These are phyloP conservation scores for Cucumis sativus DNA, from an alignment of 306 rosid genomes.

Conservation along the genomic window DNA sequence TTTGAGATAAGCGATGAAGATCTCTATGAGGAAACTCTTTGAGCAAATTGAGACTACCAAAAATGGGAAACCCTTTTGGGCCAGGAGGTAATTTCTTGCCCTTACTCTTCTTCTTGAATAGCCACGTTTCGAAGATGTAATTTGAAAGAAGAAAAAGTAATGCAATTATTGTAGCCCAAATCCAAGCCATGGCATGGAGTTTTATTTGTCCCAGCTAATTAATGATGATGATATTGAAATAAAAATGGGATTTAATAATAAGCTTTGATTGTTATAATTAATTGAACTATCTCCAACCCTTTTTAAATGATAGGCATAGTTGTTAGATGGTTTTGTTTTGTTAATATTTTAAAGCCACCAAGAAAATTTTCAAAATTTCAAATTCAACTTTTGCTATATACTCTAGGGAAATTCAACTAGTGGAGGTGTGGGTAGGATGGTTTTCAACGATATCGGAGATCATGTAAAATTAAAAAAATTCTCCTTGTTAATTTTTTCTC, in stretches of 20 bases:
- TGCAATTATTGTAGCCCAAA: slow-evolving; percentile 14
- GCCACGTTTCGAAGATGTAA: slow-evolving; percentile 1
- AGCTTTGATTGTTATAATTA: too few relatives aligned
- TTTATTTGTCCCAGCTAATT: background rate
- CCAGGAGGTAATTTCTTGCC: slow-evolving; percentile 13
- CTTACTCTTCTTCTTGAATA: slow-evolving; percentile 17
- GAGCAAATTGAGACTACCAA: slow-evolving; percentile 5
- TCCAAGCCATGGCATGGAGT: background rate
- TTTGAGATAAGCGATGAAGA: background rate
- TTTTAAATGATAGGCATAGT: background rate
- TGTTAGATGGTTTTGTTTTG: background rate
- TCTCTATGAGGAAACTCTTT: slow-evolving; percentile 12
- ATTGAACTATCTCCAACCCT: background rate
- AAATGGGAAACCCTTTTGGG: background rate
- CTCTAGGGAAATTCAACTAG: background rate
- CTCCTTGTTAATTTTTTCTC: background rate
- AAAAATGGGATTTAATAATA: too few relatives aligned
- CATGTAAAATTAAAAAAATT: too few relatives aligned
- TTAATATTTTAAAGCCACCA: background rate
- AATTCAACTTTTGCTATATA: too few relatives aligned
- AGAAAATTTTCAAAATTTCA: too few relatives aligned
- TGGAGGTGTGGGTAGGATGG: background rate
- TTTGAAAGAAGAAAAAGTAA: slow-evolving; percentile 22
- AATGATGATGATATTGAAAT: background rate
- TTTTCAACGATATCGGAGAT: too few relatives aligned